These are phyloP conservation scores for Chimonanthus praecox DNA, from an alignment of 164 flowering plant genomes.

Conservation along the genomic window DNA sequence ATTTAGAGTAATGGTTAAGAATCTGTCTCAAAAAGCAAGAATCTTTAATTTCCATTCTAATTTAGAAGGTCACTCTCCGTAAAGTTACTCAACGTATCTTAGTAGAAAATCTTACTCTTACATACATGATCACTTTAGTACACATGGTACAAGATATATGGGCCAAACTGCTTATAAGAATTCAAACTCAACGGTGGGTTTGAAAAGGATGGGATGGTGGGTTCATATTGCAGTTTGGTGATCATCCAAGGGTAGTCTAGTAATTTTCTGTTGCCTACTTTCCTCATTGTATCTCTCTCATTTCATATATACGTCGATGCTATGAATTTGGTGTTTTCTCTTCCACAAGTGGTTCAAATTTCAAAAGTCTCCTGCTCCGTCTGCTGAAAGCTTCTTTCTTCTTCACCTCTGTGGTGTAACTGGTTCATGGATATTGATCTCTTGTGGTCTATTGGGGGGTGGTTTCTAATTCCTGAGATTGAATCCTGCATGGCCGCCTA, in stretches of 20 bases:
- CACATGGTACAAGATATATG: neutral
- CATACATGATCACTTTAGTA: too few relatives aligned
- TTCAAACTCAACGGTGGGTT: neutral
- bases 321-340: conserved; percentile 17
- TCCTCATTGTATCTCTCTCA: conserved; percentile 6
- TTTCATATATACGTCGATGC: conserved; percentile 18
- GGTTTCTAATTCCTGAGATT: conserved; percentile 28
- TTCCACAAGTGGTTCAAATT: conserved; percentile 39
- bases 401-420: conserved; percentile 20
- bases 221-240: neutral
- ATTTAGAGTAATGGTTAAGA: too few relatives aligned
- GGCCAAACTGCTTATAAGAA: neutral
- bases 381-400: conserved; percentile 31
- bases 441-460: conserved; percentile 74
- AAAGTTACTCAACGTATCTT: too few relatives aligned
- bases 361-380: conserved; percentile 28
- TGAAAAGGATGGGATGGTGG: neutral
- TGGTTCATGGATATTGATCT: conserved; percentile 89
- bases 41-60: too few relatives aligned
- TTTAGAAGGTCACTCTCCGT: too few relatives aligned
- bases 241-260: neutral
- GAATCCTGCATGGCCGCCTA: conserved; percentile 61
- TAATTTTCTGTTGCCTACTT: neutral
- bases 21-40: too few relatives aligned
- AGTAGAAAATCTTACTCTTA: too few relatives aligned